phyloP scores from a whole-genome alignment of 2,329 filamentous ascomycete genomes.

The Phyllosticta citriasiana region DNA sequence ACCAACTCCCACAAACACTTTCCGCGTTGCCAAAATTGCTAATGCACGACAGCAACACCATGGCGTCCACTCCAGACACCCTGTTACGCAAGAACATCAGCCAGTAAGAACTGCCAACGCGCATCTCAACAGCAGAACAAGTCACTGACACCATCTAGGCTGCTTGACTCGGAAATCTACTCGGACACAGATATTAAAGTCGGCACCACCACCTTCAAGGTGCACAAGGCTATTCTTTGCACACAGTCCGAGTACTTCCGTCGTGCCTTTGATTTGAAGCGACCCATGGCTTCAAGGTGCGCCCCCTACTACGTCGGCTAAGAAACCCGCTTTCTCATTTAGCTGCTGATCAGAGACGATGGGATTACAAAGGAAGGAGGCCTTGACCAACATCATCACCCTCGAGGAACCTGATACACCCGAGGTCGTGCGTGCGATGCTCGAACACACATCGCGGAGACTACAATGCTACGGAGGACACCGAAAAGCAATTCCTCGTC shows the following conservation, averaged over 20 bases:
- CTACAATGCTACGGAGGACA: not conserved
- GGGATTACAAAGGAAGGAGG: not conserved
- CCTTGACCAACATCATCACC: not conserved
- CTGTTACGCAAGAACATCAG: too few relatives aligned
- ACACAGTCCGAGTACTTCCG: not conserved
- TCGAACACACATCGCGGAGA: slow-evolving; percentile 10
- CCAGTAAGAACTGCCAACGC: too few relatives aligned
- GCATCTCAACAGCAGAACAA: too few relatives aligned
- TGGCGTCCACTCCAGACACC: too few relatives aligned
- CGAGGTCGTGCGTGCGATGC: slow-evolving; percentile 1
- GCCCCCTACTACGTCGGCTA: not conserved
- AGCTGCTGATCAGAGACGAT: not conserved
- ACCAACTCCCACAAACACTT: too few relatives aligned
- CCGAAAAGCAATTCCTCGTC: not conserved
- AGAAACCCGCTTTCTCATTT: not conserved
- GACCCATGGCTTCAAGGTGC: slow-evolving; percentile 2
- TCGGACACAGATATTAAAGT: not conserved
- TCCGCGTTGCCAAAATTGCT: too few relatives aligned
- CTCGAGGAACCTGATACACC: not conserved
- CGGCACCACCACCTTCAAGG: not conserved
- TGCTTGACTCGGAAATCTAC: not conserved
- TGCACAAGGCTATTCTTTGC: slow-evolving; percentile 6
- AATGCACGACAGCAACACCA: too few relatives aligned
- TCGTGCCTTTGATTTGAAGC: not conserved
- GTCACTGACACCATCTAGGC: not conserved